Evolutionary conservation across 2,329 filamentous ascomycete genomes (phyloP).

Genomic region (Paecilomyces dactylethromorphus): DNA sequence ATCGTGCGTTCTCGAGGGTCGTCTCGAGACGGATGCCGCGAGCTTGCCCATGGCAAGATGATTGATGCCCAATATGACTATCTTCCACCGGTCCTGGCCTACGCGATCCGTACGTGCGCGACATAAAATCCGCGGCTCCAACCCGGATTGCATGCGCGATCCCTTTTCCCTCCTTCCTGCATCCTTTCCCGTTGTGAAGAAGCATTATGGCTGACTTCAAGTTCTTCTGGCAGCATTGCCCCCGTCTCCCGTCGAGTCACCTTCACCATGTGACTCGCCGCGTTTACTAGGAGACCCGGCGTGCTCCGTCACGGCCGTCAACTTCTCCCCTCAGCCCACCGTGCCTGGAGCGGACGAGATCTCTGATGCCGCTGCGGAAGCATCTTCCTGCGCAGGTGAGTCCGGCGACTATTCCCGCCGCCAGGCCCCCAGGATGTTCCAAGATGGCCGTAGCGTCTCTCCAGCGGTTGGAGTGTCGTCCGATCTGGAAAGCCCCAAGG

Average conservation of each 20-base stretch:
- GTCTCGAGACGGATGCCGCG: constrained; percentile 25
- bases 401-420: constrained; percentile 13
- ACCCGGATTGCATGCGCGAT: constrained; percentile 1
- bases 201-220: constrained; percentile 1
- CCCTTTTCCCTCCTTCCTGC: constrained; percentile 7
- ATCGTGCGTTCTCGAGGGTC: constrained; percentile 28
- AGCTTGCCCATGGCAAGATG: constrained; percentile 33
- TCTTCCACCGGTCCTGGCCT: constrained; percentile 26
- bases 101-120: constrained; percentile 28
- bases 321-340: constrained; percentile 15
- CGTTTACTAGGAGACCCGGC: constrained; percentile 17
- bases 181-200: constrained; percentile 9
- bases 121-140: background rate
- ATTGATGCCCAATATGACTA: constrained; percentile 32
- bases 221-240: constrained; percentile 20
- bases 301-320: constrained; percentile 16
- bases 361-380: constrained; percentile 9
- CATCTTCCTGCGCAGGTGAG: constrained; percentile 26
- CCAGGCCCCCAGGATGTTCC: background rate
- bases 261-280: constrained; percentile 28
- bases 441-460: background rate
- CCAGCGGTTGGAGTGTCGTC: constrained; percentile 2
- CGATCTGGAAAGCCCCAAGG: constrained; percentile 14
- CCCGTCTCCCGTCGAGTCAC: constrained; percentile 22
- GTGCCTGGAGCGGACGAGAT: constrained; percentile 5